Percentiles rank a stretch among this genome's conserved stretches.
phyloP scores from a whole-genome alignment of 108 stramenopile genomes.

The Cyclotella kingstonii region DNA sequence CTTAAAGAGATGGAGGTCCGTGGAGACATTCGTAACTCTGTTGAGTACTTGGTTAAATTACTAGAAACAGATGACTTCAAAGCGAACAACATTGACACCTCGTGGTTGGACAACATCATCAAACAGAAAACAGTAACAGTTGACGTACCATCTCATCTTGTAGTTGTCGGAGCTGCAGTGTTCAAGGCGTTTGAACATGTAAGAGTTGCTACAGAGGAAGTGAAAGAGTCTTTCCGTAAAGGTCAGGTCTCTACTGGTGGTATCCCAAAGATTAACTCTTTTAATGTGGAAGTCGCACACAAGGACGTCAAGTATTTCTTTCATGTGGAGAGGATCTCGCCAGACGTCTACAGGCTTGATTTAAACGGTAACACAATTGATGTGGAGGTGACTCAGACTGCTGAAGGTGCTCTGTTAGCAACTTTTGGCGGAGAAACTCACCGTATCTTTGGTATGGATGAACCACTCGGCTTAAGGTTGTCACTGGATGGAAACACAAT shows the following conservation, averaged over 20 bases:
- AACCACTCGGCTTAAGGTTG: conserved; percentile 94
- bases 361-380: conserved; percentile 74
- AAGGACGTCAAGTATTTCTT: conserved; percentile 92
- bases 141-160: conserved; percentile 73
- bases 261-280: conserved; percentile 86
- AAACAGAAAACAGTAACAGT: conserved; percentile 85
- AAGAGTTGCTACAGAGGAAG: conserved; percentile 61
- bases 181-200: conserved; percentile 90
- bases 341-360: conserved; percentile 75
- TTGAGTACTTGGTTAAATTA: conserved; percentile 96
- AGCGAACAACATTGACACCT: conserved; percentile 94
- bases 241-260: conserved; percentile 87
- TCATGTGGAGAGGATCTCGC: conserved; percentile 78
- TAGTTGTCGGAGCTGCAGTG: conserved; percentile 86
- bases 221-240: conserved; percentile 80
- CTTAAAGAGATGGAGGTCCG: conserved; percentile 97
- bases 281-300: conserved; percentile 90
- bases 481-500: conserved; percentile 80
- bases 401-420: conserved; percentile 92
- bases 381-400: conserved; percentile 73
- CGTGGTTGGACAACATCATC: conserved; percentile 96
- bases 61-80: conserved; percentile 96
- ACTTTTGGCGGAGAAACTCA: conserved; percentile 91
- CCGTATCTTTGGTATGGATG: conserved; percentile 91
- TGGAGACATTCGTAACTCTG: conserved; percentile 97